Percentiles rank a stretch among this genome's conserved stretches.
Conservation (phyloP, 805 yeast genomes). For the Danielia reshetovae region DNA sequence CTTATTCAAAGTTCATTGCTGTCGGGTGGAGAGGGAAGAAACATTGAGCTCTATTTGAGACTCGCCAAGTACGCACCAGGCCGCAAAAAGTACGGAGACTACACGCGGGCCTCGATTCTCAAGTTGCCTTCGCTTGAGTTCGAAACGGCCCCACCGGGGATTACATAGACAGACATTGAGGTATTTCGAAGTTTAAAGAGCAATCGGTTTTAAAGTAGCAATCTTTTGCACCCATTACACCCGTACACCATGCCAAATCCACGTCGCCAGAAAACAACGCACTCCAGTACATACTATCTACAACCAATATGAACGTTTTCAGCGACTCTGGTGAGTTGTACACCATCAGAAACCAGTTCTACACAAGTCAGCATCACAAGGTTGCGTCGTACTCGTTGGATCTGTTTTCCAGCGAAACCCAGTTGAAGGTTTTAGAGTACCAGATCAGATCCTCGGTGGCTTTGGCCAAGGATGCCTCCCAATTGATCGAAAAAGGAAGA, state of each 20-base stretch:
- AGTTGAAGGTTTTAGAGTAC: conserved; percentile 36
- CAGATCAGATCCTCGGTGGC: conserved; percentile 40
- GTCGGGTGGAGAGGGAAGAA: conserved; percentile 27
- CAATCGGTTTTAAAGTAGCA: too few relatives aligned
- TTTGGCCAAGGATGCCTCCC: conserved; percentile 35
- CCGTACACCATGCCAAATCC: conserved; percentile 1
- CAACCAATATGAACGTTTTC: conserved; percentile 31
- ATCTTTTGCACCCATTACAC: conserved; percentile 1
- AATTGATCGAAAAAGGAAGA: conserved; percentile 34
- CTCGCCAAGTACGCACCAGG: conserved; percentile 48
- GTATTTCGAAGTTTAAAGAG: neutral
- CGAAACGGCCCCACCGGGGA: conserved; percentile 48
- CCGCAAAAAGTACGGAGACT: conserved; percentile 48
- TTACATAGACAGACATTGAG: conserved; percentile 29
- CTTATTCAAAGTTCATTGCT: conserved; percentile 18
- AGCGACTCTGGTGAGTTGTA: conserved; percentile 49
- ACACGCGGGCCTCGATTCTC: conserved; percentile 58
- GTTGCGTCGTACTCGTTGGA: conserved; percentile 36
- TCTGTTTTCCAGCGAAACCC: conserved; percentile 36
- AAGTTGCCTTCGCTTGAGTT: conserved; percentile 60
- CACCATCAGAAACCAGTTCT: conserved; percentile 55
- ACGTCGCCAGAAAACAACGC: neutral
- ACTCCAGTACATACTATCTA: neutral
- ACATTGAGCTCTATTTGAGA: conserved; percentile 47
- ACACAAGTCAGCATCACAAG: conserved; percentile 52